Conservation (phyloP, 371 early-diverging fungal genomes). For the Actinomortierella wolfii region DNA sequence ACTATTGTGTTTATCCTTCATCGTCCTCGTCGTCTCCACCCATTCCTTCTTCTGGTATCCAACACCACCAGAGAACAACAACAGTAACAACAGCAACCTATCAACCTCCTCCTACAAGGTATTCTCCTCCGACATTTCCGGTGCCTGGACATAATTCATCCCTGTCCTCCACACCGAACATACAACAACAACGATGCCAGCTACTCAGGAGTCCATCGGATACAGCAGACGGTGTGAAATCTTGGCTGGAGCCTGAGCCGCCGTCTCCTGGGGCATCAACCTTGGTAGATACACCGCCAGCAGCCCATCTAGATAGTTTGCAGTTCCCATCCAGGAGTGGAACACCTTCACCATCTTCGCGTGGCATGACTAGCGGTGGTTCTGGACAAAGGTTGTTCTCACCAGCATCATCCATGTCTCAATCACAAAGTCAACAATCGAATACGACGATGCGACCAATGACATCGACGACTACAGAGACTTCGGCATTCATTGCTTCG, state of each 20-base stretch:
- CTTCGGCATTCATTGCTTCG: too few relatives aligned
- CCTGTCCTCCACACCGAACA: too few relatives aligned
- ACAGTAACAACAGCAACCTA: slow-evolving; percentile 4
- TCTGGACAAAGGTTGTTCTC: too few relatives aligned
- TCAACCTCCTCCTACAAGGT: slow-evolving; percentile 19
- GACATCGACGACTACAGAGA: too few relatives aligned
- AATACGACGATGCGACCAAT: background rate
- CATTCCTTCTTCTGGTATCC: background rate
- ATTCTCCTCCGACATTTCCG: too few relatives aligned
- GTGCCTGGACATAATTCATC: too few relatives aligned
- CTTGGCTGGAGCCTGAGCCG: slow-evolving; percentile 16
- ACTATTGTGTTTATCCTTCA: too few relatives aligned
- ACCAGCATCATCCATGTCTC: background rate
- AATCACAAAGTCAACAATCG: background rate
- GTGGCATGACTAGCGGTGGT: too few relatives aligned
- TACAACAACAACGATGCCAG: too few relatives aligned
- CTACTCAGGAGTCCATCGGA: too few relatives aligned
- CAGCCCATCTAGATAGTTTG: background rate
- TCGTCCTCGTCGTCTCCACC: background rate
- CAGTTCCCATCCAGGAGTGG: slow-evolving; percentile 1
- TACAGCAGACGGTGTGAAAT: background rate
- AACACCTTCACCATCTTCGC: background rate
- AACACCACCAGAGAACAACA: background rate
- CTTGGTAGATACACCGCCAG: slow-evolving; percentile 21
- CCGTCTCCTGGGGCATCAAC: slow-evolving; percentile 20